Evolutionary conservation across 768 basidiomycete genomes (phyloP), one percentile per base, ranked within the genome.

Genomic region (Lactarius sanguifluus): DNA sequence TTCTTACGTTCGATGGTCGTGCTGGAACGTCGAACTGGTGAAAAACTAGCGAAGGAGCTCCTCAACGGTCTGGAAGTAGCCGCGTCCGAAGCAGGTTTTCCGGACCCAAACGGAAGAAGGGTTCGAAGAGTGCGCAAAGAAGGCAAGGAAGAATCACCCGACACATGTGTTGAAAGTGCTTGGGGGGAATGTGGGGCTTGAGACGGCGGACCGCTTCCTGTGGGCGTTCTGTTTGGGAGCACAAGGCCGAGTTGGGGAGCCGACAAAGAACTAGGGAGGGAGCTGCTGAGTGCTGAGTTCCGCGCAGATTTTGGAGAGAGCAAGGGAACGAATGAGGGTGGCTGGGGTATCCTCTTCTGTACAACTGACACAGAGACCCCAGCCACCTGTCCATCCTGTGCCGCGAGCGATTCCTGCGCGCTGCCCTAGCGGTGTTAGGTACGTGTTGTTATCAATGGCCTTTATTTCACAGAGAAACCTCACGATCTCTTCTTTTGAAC

Each of bases 91-190:
- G 73, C 70, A 7, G 77, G 59, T 20, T 75, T 72, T 65, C 75
- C 80, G 41, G 85, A 81, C 34, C 86, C 85, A 75, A 90, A 90
- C 1, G 88, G 86, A 43, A 90, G 80, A 47, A 91, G 76, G 68
- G 83, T 88, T 63, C 88, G 86, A 74, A 91, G 76, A 0, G 86
- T 79, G 64, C 88, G 86, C 75, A 86, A 83, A 41, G 82, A 76
- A 20, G 82, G 66, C 38, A 73, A 61, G 16, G 73, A 71, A 64
- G 52, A 77, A n/a, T 50, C 61, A 6, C 61, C 50, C 50, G 73
- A 18, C 62, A 40, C 70, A 62, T 68, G 69, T 40, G 54, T 63
- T 61, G 41, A 63, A 64, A 43, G 67, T 57, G 54, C 64, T 59
- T 32, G 73, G 65, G 60, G 66, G 61, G 20, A 32, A 5, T 74